These are phyloP conservation scores for Leccinum imitatum DNA, from an alignment of 768 basidiomycete species.

Conservation along the genomic window DNA sequence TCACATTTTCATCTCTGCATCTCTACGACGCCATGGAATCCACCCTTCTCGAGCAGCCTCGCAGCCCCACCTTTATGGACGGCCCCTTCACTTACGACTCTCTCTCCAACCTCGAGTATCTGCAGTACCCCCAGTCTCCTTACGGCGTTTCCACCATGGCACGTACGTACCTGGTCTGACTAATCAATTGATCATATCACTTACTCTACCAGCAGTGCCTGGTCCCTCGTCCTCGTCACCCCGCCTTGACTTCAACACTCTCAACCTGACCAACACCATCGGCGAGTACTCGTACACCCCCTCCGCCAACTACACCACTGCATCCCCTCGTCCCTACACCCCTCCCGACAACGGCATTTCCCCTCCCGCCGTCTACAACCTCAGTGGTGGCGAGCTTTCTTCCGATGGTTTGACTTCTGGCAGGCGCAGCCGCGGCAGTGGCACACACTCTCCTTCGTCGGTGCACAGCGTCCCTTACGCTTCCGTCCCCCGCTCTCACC, in stretches of 20 bases:
- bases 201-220: conserved; percentile 43
- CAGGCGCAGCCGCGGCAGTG: conserved; percentile 69
- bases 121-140: too few species aligned
- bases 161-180: conserved; percentile 43
- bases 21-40: conserved; percentile 42
- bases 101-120: conserved; percentile 34
- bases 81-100: conserved; percentile 47
- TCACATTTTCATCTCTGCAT: conserved; percentile 41
- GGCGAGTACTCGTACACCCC: conserved; percentile 61
- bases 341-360: conserved; percentile 67
- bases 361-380: conserved; percentile 69
- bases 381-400: conserved; percentile 68
- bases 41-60: conserved; percentile 50
- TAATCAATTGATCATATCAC: neutral
- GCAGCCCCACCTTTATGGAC: conserved; percentile 52
- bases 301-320: conserved; percentile 51
- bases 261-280: conserved; percentile 56
- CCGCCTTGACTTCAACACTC: conserved; percentile 59
- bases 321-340: conserved; percentile 65
- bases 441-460: conserved; percentile 51
- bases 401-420: conserved; percentile 70
- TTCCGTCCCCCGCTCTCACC: conserved; percentile 70
- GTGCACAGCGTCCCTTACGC: conserved; percentile 53
- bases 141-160: conserved; percentile 62
- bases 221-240: conserved; percentile 52